Evolutionary conservation across 139 green algal genomes (phyloP), one percentile per base, ranked within the genome.

Genomic region (Chlamydomonas applanata): DNA sequence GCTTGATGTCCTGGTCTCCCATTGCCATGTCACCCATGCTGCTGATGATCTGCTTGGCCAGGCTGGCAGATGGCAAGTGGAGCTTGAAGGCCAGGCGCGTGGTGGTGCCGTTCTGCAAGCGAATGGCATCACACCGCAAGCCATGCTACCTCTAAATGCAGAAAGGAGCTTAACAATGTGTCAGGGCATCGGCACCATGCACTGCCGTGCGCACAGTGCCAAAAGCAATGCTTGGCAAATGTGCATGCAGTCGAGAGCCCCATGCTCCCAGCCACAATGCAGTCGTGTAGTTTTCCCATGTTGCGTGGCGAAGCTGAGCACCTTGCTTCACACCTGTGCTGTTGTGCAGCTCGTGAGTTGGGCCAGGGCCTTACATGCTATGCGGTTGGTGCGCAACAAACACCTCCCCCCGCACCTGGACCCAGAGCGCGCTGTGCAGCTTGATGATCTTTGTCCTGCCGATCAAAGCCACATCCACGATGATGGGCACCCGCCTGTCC

Each of bases 391-490:
- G n/a, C n/a, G n/a, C n/a, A n/a, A n/a, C n/a, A n/a, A n/a, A n/a
- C n/a, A n/a, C n/a, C n/a, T n/a, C n/a, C n/a, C n/a, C 40, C 40
- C 11, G 40, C 40, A 71, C 64, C 64, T 71, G 27, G 16, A 70
- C 3, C n/a, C 32, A 71, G 16, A 70, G 25, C 24, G 71, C 71
- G 44, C 40, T 62, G 40, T 77, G 71, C 25, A 71, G 71, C 71
- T 79, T 79, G n/a, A 72, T 66, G 44, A 78, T 79, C 46, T 79
- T 72, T 34, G 63, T 77, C 59, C 59, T 61, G 71, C 76, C 86
- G 4, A 90, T 88, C 72, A 97, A 82, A 56, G 89, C 87, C 56
- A 97, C 91, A 74, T 97, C 92, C 46, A 96, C 86, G 22, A 97
- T 82, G 60, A 94, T 66, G 20, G 89, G 86, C 49, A 93, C 72